A percentile compares a stretch with the other conserved stretches of the same genome.
Evolutionary conservation across 176 grass and related monocot genomes (phyloP).

Genomic region (Otatea glauca): DNA sequence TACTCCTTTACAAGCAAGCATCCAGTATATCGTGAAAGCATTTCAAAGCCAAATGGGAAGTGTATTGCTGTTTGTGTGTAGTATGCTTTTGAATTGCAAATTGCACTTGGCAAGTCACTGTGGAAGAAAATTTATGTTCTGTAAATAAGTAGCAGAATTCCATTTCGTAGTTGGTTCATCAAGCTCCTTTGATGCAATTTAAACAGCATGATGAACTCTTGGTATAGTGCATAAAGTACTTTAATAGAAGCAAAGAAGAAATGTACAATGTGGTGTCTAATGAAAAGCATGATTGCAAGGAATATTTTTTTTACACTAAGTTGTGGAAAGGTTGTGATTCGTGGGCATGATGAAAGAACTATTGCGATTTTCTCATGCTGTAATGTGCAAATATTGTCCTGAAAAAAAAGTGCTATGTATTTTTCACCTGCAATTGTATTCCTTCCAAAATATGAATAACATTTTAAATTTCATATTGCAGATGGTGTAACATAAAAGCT

Average conservation of each 20-base stretch:
- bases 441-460: slow-evolving; percentile 15
- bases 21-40: slow-evolving; percentile 2
- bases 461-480: slow-evolving; percentile 46
- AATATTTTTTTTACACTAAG: neutral
- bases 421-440: neutral
- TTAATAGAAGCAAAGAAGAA: neutral
- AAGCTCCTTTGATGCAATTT: slow-evolving; percentile 14
- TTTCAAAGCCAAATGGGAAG: slow-evolving; percentile 14
- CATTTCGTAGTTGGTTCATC: neutral
- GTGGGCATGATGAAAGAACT: slow-evolving; percentile 15
- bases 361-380: slow-evolving; percentile 16
- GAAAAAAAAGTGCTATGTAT: neutral
- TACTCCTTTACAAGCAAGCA: slow-evolving; percentile 3
- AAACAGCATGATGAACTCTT: neutral
- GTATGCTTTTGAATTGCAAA: slow-evolving; percentile 20
- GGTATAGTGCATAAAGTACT: slow-evolving; percentile 26
- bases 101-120: slow-evolving; percentile 1
- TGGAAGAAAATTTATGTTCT: slow-evolving; percentile 1
- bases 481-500: slow-evolving; percentile 90
- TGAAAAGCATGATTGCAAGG: neutral
- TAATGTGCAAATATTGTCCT: neutral
- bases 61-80: neutral
- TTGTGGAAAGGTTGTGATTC: neutral
- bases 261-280: neutral
- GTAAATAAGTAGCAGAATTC: neutral